Evolutionary conservation across 768 basidiomycete species (phyloP).

Genomic region (Leccinum truebloodii): DNA sequence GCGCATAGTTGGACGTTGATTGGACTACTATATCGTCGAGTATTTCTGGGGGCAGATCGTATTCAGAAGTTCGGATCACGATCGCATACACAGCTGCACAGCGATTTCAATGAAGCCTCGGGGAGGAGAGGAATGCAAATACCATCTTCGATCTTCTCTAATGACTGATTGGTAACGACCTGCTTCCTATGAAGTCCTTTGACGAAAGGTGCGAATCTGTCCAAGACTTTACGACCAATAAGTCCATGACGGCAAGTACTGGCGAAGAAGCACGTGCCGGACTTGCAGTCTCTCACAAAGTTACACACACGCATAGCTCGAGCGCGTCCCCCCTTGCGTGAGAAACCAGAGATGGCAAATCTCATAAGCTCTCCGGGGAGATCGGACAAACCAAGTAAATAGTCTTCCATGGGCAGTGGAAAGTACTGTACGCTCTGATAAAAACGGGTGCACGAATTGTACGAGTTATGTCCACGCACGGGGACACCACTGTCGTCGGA

Average conservation of each 20-base stretch:
- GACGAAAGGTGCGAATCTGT: slow-evolving; percentile 68
- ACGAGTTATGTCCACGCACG: slow-evolving; percentile 45
- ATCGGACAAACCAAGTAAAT: slow-evolving; percentile 90
- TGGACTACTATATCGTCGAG: slow-evolving; percentile 67
- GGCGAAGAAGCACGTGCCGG: slow-evolving; percentile 45
- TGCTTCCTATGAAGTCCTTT: slow-evolving; percentile 86
- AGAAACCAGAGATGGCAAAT: slow-evolving; percentile 83
- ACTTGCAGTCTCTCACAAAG: slow-evolving; percentile 74
- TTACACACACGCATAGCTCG: slow-evolving; percentile 64
- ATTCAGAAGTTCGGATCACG: slow-evolving; percentile 70
- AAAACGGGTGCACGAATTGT: slow-evolving; percentile 6
- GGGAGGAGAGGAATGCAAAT: slow-evolving; percentile 1
- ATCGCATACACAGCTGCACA: slow-evolving; percentile 69
- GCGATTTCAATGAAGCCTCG: slow-evolving; percentile 8
- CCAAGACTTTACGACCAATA: slow-evolving; percentile 59
- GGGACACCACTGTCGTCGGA: slow-evolving; percentile 59
- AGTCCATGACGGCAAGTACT: neutral
- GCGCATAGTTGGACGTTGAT: slow-evolving; percentile 39
- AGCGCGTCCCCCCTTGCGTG: slow-evolving; percentile 61
- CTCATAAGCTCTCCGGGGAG: slow-evolving; percentile 98
- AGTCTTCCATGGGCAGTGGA: slow-evolving; percentile 76
- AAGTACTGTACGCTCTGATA: slow-evolving; percentile 58
- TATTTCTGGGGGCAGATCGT: slow-evolving; percentile 64
- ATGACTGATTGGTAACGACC: slow-evolving; percentile 77
- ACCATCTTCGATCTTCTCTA: slow-evolving; percentile 96